These are phyloP conservation scores for Pleodorina starrii DNA, from an alignment of 139 green algal genomes.

Conservation along the genomic window DNA sequence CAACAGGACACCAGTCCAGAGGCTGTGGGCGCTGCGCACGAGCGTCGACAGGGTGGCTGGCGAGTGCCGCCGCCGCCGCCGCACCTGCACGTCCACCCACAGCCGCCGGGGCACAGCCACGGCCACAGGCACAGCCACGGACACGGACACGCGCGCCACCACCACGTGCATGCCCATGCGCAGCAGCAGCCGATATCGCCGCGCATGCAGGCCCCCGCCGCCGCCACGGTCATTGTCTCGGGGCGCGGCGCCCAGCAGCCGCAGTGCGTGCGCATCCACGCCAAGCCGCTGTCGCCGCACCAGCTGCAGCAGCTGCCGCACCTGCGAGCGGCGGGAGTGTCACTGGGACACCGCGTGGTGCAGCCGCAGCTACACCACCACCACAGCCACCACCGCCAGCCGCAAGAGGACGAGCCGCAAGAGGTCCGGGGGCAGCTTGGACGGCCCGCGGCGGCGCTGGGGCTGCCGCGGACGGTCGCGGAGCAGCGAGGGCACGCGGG, in stretches of 20 bases:
- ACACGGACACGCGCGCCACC: neutral
- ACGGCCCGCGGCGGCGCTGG: neutral
- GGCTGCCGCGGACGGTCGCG: no score
- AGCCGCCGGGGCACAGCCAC: neutral
- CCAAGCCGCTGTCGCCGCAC: neutral
- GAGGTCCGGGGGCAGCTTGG: neutral
- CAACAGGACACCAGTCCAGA: no score
- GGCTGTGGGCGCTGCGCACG: no score
- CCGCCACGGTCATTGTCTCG: neutral
- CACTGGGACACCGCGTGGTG: constrained; percentile 8
- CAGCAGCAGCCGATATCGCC: neutral
- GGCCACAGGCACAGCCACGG: neutral
- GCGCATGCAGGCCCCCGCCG: neutral
- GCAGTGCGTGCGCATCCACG: constrained; percentile 11
- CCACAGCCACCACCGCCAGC: neutral
- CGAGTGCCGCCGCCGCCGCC: neutral
- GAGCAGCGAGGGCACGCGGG: no score
- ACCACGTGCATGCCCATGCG: neutral
- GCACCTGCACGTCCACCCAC: neutral
- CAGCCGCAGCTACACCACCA: neutral
- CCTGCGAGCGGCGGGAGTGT: constrained; percentile 5
- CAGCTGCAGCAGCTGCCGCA: constrained; percentile 22
- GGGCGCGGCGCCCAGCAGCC: neutral
- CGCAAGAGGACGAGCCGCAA: neutral
- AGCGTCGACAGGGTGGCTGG: no score